Conservation (phyloP, 208 protist genomes). For the Zelonia costaricensis region DNA sequence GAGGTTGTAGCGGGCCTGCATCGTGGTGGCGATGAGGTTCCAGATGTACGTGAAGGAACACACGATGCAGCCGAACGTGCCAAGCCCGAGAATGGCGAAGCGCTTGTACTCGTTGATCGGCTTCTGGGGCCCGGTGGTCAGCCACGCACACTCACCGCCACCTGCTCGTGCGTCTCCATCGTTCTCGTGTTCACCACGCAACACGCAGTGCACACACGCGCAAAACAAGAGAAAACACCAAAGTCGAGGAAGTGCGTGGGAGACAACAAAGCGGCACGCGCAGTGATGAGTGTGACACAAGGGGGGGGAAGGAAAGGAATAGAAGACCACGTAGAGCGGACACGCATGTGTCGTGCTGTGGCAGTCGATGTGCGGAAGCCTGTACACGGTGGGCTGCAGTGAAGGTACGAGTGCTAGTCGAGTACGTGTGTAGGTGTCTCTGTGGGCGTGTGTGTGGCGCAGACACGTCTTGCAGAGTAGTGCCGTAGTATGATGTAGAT, state of each 20-base stretch:
- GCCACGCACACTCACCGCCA: slow-evolving; percentile 17
- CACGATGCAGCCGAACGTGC: slow-evolving; percentile 39
- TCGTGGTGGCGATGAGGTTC: slow-evolving; percentile 41
- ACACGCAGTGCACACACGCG: too few species aligned
- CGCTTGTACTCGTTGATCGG: slow-evolving; percentile 34
- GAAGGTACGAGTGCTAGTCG: too few species aligned
- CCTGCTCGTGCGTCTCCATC: slow-evolving; percentile 23
- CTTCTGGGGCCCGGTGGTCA: slow-evolving; percentile 20
- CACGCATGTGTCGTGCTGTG: too few species aligned
- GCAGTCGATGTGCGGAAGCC: too few species aligned
- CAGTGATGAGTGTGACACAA: too few species aligned
- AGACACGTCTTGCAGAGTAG: too few species aligned
- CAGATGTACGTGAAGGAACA: slow-evolving; percentile 48
- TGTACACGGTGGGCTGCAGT: too few species aligned
- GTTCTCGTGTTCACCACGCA: background rate
- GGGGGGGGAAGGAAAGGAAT: too few species aligned
- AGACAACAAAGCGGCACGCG: background rate
- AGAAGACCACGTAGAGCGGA: too few species aligned
- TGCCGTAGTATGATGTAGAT: too few species aligned
- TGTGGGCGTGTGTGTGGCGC: too few species aligned
- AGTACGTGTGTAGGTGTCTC: too few species aligned
- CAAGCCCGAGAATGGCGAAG: slow-evolving; percentile 36
- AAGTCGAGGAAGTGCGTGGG: background rate
- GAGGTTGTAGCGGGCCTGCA: slow-evolving; percentile 48
- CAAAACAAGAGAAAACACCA: background rate